phyloP scores from a whole-genome alignment of 2,329 filamentous ascomycete species.

The Ceratocystis diversiconidia region DNA sequence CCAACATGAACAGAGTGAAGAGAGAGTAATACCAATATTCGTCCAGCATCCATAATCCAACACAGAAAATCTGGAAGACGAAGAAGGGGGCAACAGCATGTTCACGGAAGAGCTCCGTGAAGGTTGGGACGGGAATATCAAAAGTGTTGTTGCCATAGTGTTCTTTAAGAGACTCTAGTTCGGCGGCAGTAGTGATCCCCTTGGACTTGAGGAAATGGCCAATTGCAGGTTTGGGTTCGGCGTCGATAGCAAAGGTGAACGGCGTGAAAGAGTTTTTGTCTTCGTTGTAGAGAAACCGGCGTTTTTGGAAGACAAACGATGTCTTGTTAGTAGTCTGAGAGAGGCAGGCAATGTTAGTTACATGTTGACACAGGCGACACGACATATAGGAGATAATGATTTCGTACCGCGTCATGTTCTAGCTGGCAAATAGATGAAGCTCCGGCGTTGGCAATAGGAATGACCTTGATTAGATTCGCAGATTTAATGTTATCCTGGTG shows the following conservation, averaged over 20 bases:
- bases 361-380: not conserved
- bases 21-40: slow-evolving; percentile 99
- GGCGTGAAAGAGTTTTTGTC: slow-evolving; percentile 64
- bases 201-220: slow-evolving; percentile 64
- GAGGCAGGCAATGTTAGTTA: not conserved
- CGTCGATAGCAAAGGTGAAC: slow-evolving; percentile 69
- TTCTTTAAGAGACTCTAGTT: slow-evolving; percentile 67
- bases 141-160: slow-evolving; percentile 95
- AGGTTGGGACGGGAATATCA: slow-evolving; percentile 92
- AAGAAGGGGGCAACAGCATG: slow-evolving; percentile 98
- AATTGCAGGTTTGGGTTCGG: slow-evolving; percentile 67
- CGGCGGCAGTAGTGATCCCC: slow-evolving; percentile 59
- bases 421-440: slow-evolving; percentile 75
- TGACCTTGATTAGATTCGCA: slow-evolving; percentile 80
- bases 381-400: not conserved
- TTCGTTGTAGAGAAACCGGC: slow-evolving; percentile 74
- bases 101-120: slow-evolving; percentile 91
- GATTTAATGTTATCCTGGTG: slow-evolving; percentile 54
- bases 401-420: slow-evolving; percentile 52
- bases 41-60: slow-evolving; percentile 94
- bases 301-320: slow-evolving; percentile 96
- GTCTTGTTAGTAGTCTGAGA: slow-evolving; percentile 53
- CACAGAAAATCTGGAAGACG: slow-evolving; percentile 97
- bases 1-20: slow-evolving; percentile 97
- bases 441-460: slow-evolving; percentile 80